Evolutionary conservation across 306 rosid species (phyloP).

Genomic region (Aeschynomene evenia): DNA sequence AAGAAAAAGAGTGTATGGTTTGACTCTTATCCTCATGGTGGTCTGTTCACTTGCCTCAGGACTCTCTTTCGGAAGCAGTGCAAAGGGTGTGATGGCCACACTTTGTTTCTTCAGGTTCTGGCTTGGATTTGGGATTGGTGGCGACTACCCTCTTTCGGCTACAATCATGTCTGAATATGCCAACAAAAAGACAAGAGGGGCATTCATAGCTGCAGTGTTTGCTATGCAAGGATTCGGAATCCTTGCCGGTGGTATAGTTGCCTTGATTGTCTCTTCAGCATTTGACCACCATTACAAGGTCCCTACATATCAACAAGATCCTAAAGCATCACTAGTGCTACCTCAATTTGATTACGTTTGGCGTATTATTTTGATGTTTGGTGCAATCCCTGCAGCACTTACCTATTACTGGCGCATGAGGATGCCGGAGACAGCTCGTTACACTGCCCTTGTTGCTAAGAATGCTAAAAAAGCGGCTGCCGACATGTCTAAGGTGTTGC

Average conservation of each 20-base stretch:
- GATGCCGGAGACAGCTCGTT: slow-evolving; percentile 80
- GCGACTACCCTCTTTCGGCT: slow-evolving; percentile 85
- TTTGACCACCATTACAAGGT: slow-evolving; percentile 47
- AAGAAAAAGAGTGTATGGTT: slow-evolving; percentile 65
- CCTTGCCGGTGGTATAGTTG: slow-evolving; percentile 61
- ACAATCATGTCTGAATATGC: slow-evolving; percentile 93
- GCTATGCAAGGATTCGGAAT: slow-evolving; percentile 93
- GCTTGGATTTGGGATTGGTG: slow-evolving; percentile 92
- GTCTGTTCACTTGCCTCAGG: slow-evolving; percentile 61
- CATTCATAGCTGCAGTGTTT: slow-evolving; percentile 75
- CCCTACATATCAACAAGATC: slow-evolving; percentile 27
- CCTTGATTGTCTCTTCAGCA: slow-evolving; percentile 45
- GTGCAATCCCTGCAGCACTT: slow-evolving; percentile 52
- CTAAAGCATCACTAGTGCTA: slow-evolving; percentile 27
- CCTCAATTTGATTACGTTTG: slow-evolving; percentile 56
- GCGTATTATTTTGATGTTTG: slow-evolving; percentile 58
- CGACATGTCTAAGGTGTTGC: slow-evolving; percentile 71
- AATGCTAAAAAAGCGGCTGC: slow-evolving; percentile 56
- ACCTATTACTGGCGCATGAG: slow-evolving; percentile 86
- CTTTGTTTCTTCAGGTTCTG: slow-evolving; percentile 79
- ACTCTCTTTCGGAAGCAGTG: slow-evolving; percentile 45
- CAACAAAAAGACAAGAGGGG: slow-evolving; percentile 79
- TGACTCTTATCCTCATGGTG: slow-evolving; percentile 70
- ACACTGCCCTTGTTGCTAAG: slow-evolving; percentile 69
- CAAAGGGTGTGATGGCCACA: slow-evolving; percentile 48